Evolutionary conservation across 805 yeast species (phyloP), one percentile per base, ranked within the genome.

Genomic region (Cyberlindnera mycetangii): DNA sequence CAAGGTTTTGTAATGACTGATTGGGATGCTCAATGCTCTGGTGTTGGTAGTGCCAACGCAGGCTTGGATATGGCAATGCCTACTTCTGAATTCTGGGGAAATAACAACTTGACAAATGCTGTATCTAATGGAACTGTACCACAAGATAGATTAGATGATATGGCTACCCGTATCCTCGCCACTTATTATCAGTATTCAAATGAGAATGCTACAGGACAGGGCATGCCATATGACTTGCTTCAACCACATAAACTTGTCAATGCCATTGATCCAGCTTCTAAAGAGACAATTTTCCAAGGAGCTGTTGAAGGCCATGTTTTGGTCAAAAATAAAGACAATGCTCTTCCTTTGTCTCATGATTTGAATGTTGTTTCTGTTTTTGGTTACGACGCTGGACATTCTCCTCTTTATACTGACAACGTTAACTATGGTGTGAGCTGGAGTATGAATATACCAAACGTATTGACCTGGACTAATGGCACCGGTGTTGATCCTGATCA

Each of bases 21-120:
- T 14, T 43, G 46, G 46, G 20, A 12, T 28, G 46, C 42, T 14
- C 46, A 43, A 30, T 39, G 38, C 30, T 16, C 42, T 25, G 46
- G 46, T 33, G 4, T 38, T 12, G 27, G 39, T 16, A 18, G 31
- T 22, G 46, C 46, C 10, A 20, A 32, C 4, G 33, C 42, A 10
- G 46, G 46, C 14, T 15, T 43, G n/a, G 46, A 43, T 27, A 43
- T 43, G 46, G 42, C 38, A 7, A 37, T 43, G 42, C 46, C 46
- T 14, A 17, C 16, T 19, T 43, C 46, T 11, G 11, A n/a, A 2
- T 33, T 32, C 36, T 43, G 46, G 46, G 33, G 17, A 20, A 33
- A 27, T 20, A 42, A 42, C 7, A 37, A 43, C 37, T 16, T 43
- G 31, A 34, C 39, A 3, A 24, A 30, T 3, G 37, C 37, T 2